Evolutionary conservation across 2,329 filamentous ascomycete species (phyloP).

Genomic region (Phaeoacremonium minimum): DNA sequence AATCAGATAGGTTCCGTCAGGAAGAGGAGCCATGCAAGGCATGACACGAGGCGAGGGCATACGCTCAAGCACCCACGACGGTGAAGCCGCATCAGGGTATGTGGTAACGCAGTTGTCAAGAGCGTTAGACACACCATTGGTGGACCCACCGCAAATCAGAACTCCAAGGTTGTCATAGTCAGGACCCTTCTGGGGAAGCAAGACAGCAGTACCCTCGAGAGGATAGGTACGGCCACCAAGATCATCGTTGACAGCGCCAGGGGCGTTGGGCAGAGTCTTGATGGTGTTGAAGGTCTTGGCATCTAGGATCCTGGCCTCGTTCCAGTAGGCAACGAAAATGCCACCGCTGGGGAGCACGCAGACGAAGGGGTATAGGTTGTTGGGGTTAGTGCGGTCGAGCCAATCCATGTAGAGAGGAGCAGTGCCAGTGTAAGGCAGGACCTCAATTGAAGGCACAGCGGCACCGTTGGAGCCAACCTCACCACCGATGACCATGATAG

Average conservation of each 20-base stretch:
- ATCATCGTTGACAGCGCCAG: slow-evolving; percentile 47
- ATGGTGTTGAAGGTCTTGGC: slow-evolving; percentile 44
- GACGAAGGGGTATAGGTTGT: slow-evolving; percentile 57
- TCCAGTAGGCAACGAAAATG: slow-evolving; percentile 55
- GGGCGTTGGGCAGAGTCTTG: slow-evolving; percentile 46
- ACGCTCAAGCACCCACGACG: slow-evolving; percentile 52
- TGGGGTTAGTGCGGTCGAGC: slow-evolving; percentile 49
- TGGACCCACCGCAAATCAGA: slow-evolving; percentile 53
- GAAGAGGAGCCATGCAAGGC: slow-evolving; percentile 47
- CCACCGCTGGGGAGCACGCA: slow-evolving; percentile 46
- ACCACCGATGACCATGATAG: slow-evolving; percentile 49
- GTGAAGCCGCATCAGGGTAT: slow-evolving; percentile 39
- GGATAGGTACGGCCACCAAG: slow-evolving; percentile 52
- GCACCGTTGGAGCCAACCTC: slow-evolving; percentile 47
- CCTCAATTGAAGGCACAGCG: slow-evolving; percentile 45
- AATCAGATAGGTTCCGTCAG: slow-evolving; percentile 53
- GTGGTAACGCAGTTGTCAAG: slow-evolving; percentile 57
- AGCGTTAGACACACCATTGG: slow-evolving; percentile 39
- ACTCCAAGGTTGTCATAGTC: slow-evolving; percentile 42
- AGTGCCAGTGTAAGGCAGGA: slow-evolving; percentile 42
- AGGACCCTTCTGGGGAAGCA: slow-evolving; percentile 51
- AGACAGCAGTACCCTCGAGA: slow-evolving; percentile 48
- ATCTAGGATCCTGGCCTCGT: slow-evolving; percentile 53
- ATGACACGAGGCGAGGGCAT: slow-evolving; percentile 55
- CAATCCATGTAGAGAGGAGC: slow-evolving; percentile 43